phyloP scores from a whole-genome alignment of 2,329 filamentous ascomycete species.

The Sporothrix curviconia region DNA sequence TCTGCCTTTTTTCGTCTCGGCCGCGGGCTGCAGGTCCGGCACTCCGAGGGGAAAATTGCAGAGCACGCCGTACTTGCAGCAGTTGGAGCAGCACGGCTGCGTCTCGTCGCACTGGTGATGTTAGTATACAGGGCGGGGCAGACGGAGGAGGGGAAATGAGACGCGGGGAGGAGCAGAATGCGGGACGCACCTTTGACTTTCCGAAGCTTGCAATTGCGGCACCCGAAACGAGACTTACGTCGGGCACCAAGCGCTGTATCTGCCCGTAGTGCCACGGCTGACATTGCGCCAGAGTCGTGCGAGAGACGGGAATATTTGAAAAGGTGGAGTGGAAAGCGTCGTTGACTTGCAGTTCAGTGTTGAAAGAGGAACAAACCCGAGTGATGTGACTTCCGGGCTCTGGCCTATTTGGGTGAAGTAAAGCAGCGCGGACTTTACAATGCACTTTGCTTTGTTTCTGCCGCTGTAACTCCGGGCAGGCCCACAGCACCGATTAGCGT shows the following conservation, averaged over 20 bases:
- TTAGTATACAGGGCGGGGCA: not conserved
- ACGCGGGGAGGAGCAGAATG: not conserved
- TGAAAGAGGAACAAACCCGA: too few relatives aligned
- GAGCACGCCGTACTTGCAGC: conserved; percentile 36
- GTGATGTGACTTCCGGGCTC: too few relatives aligned
- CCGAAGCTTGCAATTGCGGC: conserved; percentile 45
- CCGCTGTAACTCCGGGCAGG: too few relatives aligned
- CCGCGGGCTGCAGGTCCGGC: conserved; percentile 32
- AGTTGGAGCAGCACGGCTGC: conserved; percentile 38
- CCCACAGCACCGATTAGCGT: too few relatives aligned
- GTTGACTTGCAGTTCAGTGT: too few relatives aligned
- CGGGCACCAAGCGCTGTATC: not conserved
- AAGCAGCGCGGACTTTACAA: too few relatives aligned
- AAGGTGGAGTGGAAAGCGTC: too few relatives aligned
- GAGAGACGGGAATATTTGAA: too few relatives aligned
- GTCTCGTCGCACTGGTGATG: conserved; percentile 38
- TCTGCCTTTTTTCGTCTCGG: conserved; percentile 12
- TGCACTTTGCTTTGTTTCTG: too few relatives aligned
- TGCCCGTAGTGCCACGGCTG: not conserved
- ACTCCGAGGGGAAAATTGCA: conserved; percentile 36
- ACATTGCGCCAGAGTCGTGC: not conserved
- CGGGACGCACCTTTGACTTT: conserved; percentile 38
- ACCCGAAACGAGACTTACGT: conserved; percentile 28
- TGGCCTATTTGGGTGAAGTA: too few relatives aligned
- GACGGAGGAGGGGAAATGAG: not conserved